A percentile compares a stretch with the other conserved stretches of the same genome.
Evolutionary conservation across 2,329 filamentous ascomycete genomes (phyloP).

Genomic region (Didymella exigua): DNA sequence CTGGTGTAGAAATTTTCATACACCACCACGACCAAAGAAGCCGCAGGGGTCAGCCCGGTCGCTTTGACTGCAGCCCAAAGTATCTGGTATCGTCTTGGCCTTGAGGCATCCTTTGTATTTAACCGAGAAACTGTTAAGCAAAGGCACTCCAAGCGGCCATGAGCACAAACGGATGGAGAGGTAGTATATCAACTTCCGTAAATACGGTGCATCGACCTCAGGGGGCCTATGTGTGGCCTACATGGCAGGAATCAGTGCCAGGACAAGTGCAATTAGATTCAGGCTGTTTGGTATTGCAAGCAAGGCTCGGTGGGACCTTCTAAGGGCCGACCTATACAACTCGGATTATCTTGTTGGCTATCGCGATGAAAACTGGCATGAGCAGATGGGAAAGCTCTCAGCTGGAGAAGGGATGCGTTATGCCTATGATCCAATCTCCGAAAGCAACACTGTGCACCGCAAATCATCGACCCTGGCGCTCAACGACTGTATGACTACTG

Average conservation of each 20-base stretch:
- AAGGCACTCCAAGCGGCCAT: constrained; percentile 20
- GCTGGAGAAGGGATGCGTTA: constrained; percentile 42
- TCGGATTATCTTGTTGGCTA: constrained; percentile 52
- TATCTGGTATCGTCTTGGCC: constrained; percentile 47
- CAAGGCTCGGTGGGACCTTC: constrained; percentile 27
- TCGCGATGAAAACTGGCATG: constrained; percentile 42
- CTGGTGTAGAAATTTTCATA: constrained; percentile 49
- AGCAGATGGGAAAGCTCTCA: constrained; percentile 34
- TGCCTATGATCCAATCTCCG: constrained; percentile 51
- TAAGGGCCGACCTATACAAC: constrained; percentile 44
- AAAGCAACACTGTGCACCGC: constrained; percentile 45
- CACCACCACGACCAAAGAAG: constrained; percentile 44
- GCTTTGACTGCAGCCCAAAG: constrained; percentile 54
- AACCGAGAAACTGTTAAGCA: constrained; percentile 12
- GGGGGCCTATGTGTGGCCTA: constrained; percentile 44
- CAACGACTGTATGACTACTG: constrained; percentile 38
- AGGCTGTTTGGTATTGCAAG: constrained; percentile 35
- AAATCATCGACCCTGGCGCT: constrained; percentile 34
- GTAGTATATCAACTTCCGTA: constrained; percentile 29
- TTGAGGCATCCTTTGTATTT: constrained; percentile 46
- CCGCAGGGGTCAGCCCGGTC: constrained; percentile 50
- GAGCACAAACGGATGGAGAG: neutral
- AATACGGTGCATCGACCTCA: constrained; percentile 45
- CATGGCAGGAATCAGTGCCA: constrained; percentile 32
- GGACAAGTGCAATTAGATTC: constrained; percentile 23